Base-by-base conservation (phyloP, 2,329 filamentous ascomycete species). In the Alternaria ventricosa region DNA sequence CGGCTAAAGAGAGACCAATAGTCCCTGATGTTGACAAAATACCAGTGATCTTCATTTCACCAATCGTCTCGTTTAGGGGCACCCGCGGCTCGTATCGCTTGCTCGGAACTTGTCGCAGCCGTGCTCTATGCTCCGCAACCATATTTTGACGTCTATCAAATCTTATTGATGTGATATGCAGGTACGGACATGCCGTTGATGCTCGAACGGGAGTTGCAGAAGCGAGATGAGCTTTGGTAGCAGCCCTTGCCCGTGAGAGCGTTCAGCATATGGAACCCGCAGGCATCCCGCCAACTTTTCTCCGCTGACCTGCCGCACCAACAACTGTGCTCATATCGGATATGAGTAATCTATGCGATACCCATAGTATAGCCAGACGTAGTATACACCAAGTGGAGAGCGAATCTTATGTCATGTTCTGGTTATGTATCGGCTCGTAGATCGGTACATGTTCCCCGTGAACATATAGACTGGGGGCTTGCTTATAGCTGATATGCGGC, bases 261-360 rank as follows among this genome's bases (percentile, higher is more conserved):
- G 23, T 25, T 12, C 20, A 27, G 33, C 18, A 27, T 28, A 20
- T 28, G 41, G 22, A 41, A 7, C 53, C 11, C 15, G 36, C 64
- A 70, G 65, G 67, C 67, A 70, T 70, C 41, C 60, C 67, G 67
- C 69, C 69, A 68, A 68, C 61, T 68, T 69, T 66, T 57, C 47
- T 36, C 22, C 23, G 41, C 28, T 28, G 25, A 43, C 25, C 20
- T 25, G 18, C 11, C 27, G 18, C 18, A 23, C 30, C 22, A 44
- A 12, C 15, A 25, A 20, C 7, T 28, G 33, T 55, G 53, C 53
- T 44, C 25, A 27, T 55, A 41, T 27, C 33, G 22, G 33, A 12
- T 27, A 13, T 55, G 22, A 23, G 53, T 55, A 55, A 27, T 33
- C 15, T 55, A 55, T 55, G 41, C n/a, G 10, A 18, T 23, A 25